Evolutionary conservation across 106 monocot species (phyloP), one percentile per base, ranked within the genome.

Genomic region (Agapanthus africanus): DNA sequence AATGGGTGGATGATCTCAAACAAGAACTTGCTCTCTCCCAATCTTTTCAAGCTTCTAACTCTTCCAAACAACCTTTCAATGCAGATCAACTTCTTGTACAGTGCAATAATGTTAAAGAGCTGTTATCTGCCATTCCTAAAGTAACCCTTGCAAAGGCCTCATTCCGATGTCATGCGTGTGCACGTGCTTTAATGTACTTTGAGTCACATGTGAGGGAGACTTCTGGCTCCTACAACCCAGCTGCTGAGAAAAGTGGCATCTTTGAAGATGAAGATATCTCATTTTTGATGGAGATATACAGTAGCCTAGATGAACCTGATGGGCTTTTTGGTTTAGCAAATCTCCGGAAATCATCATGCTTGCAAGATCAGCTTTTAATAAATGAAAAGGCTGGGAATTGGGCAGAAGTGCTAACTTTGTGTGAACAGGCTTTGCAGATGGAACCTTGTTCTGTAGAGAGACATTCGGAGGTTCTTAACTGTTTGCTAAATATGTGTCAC

Each of bases 1-100:
- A 99, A 65, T 99, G 97, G 97, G 90, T 90, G 59, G 97, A 99
- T 81, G 97, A 99, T 83, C 77, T 93, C 41, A 99, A 85, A 71
- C 97, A 99, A 73, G 85, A 92, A 78, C 81, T 87, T 74, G 87
- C 83, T 75, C 82, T 90, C 52, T 81, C 92, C 16, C 97, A 90
- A 68, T 84, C 92, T 76, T 67, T 61, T 46, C 44, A 71, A 47
- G 27, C 14, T 62, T 13, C 65, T 25, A 54, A 73, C 32, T 59
- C 54, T 32, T 68, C 65, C 19, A 89, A 80, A 59, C 82, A 83
- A 65, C 41, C 54, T 42, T 39, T 67, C 46, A 68, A 84, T 63
- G 71, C 72, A 67, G 68, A 91, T 67, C 74, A 85, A 31, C 73
- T 83, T 14, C 71, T 88, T 63, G 71, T 82, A 26, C 95, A 95